Base-by-base conservation (phyloP, 2,329 filamentous ascomycete genomes). In the Beauveria pseudobassiana region DNA sequence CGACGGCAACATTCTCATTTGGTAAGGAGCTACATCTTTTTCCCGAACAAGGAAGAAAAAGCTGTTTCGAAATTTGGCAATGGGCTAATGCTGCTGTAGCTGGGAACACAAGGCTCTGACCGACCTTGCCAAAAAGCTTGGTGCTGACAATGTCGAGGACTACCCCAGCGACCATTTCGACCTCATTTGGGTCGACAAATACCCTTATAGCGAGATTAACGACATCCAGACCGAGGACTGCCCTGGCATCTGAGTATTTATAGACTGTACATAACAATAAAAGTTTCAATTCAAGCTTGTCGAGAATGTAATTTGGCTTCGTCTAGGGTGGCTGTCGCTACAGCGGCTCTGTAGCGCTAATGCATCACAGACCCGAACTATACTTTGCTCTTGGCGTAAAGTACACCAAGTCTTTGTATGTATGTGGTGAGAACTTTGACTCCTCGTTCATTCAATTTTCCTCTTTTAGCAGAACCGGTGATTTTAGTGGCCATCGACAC, bases 1-100 rank as follows among this genome's bases (percentile, higher is more conserved):
- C 0, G 62, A 69, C 0, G 82, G 82, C 1, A 87, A 87, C 65
- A 81, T 87, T 52, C 70, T 87, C 50, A 81, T 87, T 62, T 85
- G 77, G 76, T 77, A 65, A 58, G 73, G 61, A 24, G 34, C 10
- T 2, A 20, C 22, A 24, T 24, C 22, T 2, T 12, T 14, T 24
- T 18, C 8, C 5, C n/a, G 12, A 14, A 5, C 1, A 14, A 14
- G 5, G 34, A 38, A 38, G 34, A 14, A 38, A 38, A 2, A 1
- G 30, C 5, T 14, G 30, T 34, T 34, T 38, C 34, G 12, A 14
- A 14, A 38, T 46, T 9, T 24, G n/a, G 45, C 20, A n/a, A 16
- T 14, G 14, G 43, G 18, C 56, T 59, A 53, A 62, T 26, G 24
- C 3, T 43, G 3, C 14, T 34, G 18, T 34, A 80, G 83, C 73